Base-by-base conservation (phyloP, 495 filamentous ascomycete species). In the Amorphotheca resinae region DNA sequence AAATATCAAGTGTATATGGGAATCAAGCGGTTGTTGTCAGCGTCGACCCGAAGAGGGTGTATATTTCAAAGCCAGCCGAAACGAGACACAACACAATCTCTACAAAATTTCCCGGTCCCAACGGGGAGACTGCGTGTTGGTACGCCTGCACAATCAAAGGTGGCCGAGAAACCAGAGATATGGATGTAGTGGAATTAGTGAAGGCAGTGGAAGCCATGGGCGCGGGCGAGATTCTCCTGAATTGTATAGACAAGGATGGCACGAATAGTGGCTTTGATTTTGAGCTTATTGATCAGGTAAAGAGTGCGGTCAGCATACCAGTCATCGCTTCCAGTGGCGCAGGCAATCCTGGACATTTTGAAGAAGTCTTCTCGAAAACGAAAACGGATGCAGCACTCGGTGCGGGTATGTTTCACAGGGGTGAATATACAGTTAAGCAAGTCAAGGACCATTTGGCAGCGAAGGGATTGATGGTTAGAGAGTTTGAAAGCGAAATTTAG, bases 101-200 rank as follows among this genome's bases (percentile, higher is more conserved):
- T 56, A 93, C 91, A 3, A 57, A 63, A 9, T 72, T 64, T 45
- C 76, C 73, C 2, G 85, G 87, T 8, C 80, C 82, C 1, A 65
- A 74, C 2, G 86, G 88, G 3, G 87, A 95, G 63, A 63, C 64
- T 38, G 83, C 76, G 62, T 94, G 86, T 65, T 98, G 91, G 91
- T 98, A 96, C 51, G 89, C 94, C 42, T 95, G 88, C 62, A 98
- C 91, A 9, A 84, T 93, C 59, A 94, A 87, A 69, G 91, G 91
- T 16, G 91, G 91, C 3, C 73, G 91, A 28, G 91, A 98, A 64
- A 84, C 80, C 7, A 71, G 86, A 15, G 89, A 96, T 53, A 65
- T 98, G 38, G 87, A 95, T 60, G 91, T 95, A 8, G 73, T 81
- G 6, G 82, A 96, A 58, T 69, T 98, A 1, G 81, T 82, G 4